Evolutionary conservation across 768 basidiomycete genomes (phyloP).

Genomic region (Strobilomyces echinocephalus): DNA sequence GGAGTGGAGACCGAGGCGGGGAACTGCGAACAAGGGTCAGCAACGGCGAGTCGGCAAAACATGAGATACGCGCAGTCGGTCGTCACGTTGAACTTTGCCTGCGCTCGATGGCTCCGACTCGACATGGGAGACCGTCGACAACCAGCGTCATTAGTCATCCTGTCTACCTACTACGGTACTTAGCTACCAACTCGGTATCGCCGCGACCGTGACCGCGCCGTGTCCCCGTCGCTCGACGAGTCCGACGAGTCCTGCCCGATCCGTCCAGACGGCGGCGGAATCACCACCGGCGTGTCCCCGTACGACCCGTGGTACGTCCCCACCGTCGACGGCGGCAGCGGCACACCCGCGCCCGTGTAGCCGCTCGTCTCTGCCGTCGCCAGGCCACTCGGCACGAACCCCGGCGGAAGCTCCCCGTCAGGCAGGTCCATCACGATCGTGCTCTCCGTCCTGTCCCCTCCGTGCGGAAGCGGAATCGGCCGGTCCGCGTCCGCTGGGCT

Average conservation of each 20-base stretch:
- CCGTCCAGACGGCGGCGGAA: neutral
- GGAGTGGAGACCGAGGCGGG: slow-evolving; percentile 70
- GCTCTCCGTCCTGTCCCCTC: slow-evolving; percentile 1
- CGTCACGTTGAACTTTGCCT: slow-evolving; percentile 49
- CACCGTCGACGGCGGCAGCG: slow-evolving; percentile 29
- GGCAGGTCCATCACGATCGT: slow-evolving; percentile 26
- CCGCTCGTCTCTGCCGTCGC: slow-evolving; percentile 17
- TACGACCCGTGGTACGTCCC: slow-evolving; percentile 22
- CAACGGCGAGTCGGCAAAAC: neutral
- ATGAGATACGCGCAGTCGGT: slow-evolving; percentile 42
- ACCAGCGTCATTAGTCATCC: slow-evolving; percentile 13
- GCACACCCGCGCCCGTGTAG: slow-evolving; percentile 27
- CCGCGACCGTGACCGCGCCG: too few relatives aligned
- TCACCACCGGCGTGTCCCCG: neutral
- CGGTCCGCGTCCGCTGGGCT: slow-evolving; percentile 39
- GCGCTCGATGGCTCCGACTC: slow-evolving; percentile 33
- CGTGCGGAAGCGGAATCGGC: slow-evolving; percentile 29
- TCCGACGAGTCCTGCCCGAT: slow-evolving; percentile 19
- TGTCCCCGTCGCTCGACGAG: slow-evolving; percentile 32
- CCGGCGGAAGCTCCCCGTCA: slow-evolving; percentile 32
- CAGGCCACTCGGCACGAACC: slow-evolving; percentile 32
- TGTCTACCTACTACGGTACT: too few relatives aligned
- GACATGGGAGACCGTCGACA: neutral
- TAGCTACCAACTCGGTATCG: too few relatives aligned
- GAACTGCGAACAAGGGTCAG: slow-evolving; percentile 43